Conservation (phyloP, 805 yeast species). For the Kuraishia piskuri region DNA sequence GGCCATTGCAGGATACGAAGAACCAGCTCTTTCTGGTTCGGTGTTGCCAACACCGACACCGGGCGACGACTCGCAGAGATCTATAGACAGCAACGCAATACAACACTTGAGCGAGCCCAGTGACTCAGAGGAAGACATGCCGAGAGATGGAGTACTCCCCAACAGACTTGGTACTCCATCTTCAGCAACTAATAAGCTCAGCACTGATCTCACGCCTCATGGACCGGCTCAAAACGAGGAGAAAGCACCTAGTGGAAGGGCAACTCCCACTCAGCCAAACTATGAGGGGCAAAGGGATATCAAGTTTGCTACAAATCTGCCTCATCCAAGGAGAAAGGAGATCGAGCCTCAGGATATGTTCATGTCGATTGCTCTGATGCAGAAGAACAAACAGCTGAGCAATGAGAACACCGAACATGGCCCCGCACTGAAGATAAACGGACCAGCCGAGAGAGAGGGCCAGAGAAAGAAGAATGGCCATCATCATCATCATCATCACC, state of each 20-base stretch:
- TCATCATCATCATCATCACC: constrained; percentile 1
- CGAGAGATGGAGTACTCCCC: constrained; percentile 3
- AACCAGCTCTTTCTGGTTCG: background rate
- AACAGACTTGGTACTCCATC: background rate
- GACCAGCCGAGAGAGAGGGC: constrained; percentile 66
- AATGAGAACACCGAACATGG: constrained; percentile 46
- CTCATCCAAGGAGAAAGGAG: constrained; percentile 38
- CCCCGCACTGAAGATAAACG: constrained; percentile 67
- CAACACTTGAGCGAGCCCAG: constrained; percentile 35
- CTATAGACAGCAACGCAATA: constrained; percentile 8
- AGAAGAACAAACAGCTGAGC: constrained; percentile 32
- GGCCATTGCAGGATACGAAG: background rate
- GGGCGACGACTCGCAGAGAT: background rate
- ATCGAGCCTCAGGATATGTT: constrained; percentile 79
- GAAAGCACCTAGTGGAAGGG: background rate
- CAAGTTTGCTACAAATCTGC: constrained; percentile 45
- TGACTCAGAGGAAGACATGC: constrained; percentile 19
- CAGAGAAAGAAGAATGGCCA: constrained; percentile 9
- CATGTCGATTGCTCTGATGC: constrained; percentile 76
- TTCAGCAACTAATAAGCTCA: no score
- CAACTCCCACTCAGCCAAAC: background rate
- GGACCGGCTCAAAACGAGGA: no score
- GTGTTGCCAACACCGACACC: no score
- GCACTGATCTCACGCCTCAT: no score
- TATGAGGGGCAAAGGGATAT: constrained; percentile 26